phyloP scores from a whole-genome alignment of 306 rosid species.

The Neltuma alba region DNA sequence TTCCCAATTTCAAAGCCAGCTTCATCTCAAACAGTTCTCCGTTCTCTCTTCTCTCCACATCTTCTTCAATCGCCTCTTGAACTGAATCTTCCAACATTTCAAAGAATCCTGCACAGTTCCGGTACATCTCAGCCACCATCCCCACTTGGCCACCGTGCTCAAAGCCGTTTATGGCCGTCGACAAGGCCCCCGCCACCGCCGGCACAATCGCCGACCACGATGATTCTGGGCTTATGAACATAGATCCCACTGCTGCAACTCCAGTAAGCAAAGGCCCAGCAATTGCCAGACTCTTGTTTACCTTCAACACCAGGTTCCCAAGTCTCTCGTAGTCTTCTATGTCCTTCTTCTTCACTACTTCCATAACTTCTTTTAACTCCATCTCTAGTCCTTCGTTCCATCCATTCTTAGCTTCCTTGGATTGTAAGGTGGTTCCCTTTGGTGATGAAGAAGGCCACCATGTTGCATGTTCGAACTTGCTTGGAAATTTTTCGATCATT shows the following conservation, averaged over 20 bases:
- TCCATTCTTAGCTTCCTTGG: constrained; percentile 45
- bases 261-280: constrained; percentile 77
- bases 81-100: constrained; percentile 51
- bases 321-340: constrained; percentile 71
- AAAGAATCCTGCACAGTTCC: constrained; percentile 65
- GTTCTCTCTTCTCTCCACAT: constrained; percentile 66
- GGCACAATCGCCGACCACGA: constrained; percentile 38
- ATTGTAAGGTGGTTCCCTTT: not conserved
- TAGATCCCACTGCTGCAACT: constrained; percentile 65
- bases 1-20: constrained; percentile 71
- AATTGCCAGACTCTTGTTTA: constrained; percentile 62
- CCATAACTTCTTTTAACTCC: constrained; percentile 55
- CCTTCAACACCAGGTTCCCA: constrained; percentile 66
- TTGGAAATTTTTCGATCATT: constrained; percentile 78
- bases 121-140: constrained; percentile 79
- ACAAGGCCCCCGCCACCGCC: constrained; percentile 63
- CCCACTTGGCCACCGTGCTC: constrained; percentile 81
- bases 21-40: constrained; percentile 69
- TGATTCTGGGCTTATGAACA: constrained; percentile 50
- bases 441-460: constrained; percentile 70
- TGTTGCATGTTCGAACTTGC: constrained; percentile 56
- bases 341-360: constrained; percentile 68
- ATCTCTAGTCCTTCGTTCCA: constrained; percentile 65
- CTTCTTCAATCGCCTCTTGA: constrained; percentile 47
- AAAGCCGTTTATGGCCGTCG: constrained; percentile 49